These are phyloP conservation scores for Amanita subjunquillea DNA, from an alignment of 768 basidiomycete genomes.

Conservation along the genomic window DNA sequence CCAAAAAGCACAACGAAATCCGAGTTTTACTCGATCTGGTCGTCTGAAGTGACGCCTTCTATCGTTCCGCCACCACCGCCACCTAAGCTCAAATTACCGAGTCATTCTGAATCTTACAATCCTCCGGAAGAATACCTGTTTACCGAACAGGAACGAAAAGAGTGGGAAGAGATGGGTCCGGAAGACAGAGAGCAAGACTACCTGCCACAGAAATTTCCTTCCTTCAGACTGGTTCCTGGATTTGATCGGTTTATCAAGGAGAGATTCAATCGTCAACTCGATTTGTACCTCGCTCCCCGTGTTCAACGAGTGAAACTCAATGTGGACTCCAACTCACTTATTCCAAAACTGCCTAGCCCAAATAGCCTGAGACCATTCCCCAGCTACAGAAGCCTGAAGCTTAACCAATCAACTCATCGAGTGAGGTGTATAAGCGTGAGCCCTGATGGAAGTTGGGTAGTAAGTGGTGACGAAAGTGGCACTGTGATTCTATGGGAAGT, in stretches of 20 bases:
- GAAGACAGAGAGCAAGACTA: conserved; percentile 88
- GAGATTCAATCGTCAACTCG: conserved; percentile 86
- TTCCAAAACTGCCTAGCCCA: conserved; percentile 92
- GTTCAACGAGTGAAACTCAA: conserved; percentile 81
- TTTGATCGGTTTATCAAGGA: conserved; percentile 90
- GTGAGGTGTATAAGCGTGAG: conserved; percentile 73
- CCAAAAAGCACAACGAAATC: conserved; percentile 63
- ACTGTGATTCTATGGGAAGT: conserved; percentile 87
- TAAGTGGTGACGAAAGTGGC: conserved; percentile 87
- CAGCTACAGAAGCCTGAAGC: conserved; percentile 64
- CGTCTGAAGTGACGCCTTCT: conserved; percentile 57
- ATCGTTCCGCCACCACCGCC: conserved; percentile 87
- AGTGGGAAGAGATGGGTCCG: conserved; percentile 75
- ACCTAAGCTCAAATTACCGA: conserved; percentile 83
- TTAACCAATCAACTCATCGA: conserved; percentile 56
- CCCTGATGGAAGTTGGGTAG: conserved; percentile 85
- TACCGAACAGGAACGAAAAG: conserved; percentile 66
- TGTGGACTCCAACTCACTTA: conserved; percentile 82
- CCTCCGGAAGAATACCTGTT: conserved; percentile 96
- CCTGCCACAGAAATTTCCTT: conserved; percentile 76
- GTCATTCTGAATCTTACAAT: conserved; percentile 96
- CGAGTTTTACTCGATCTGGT: conserved; percentile 86
- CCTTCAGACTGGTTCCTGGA: conserved; percentile 85
- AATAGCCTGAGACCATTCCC: conserved; percentile 92
- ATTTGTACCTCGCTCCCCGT: conserved; percentile 92